phyloP scores from a whole-genome alignment of 2,329 filamentous ascomycete species.

The Colletotrichum sp. region DNA sequence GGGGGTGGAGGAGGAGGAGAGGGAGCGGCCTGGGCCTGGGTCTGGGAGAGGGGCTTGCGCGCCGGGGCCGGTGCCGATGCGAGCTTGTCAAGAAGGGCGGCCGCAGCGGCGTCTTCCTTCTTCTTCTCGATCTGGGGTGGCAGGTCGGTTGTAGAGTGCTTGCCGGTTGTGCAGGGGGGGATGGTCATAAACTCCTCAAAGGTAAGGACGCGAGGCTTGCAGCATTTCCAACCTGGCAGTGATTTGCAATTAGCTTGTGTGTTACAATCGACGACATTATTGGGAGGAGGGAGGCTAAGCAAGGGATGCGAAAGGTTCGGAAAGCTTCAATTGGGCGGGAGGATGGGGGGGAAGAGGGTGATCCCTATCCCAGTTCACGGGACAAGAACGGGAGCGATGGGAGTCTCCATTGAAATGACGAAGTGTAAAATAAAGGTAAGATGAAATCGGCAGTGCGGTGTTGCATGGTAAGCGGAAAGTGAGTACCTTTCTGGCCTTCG shows the following conservation, averaged over 20 bases:
- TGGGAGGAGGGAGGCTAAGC: neutral
- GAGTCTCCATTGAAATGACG: constrained; percentile 1
- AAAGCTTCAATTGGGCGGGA: neutral
- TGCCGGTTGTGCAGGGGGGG: constrained; percentile 89
- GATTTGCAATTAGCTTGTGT: constrained; percentile 17
- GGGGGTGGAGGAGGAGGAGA: constrained; percentile 65
- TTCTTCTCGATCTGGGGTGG: constrained; percentile 68
- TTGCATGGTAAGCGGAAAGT: neutral
- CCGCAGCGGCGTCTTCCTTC: constrained; percentile 29
- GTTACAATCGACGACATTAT: neutral
- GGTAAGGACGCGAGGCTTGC: constrained; percentile 93
- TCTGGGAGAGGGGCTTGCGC: constrained; percentile 41
- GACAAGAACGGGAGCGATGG: constrained; percentile 14
- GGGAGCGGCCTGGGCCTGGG: constrained; percentile 46
- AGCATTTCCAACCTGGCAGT: constrained; percentile 91
- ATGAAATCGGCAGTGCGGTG: neutral
- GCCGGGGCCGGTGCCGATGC: constrained; percentile 44
- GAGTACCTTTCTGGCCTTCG: constrained; percentile 93
- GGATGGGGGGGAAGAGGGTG: neutral
- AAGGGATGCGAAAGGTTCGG: neutral
- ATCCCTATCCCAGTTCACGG: neutral
- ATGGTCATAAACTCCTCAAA: constrained; percentile 98
- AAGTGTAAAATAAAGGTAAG: constrained; percentile 4
- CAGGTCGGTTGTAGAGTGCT: constrained; percentile 85
- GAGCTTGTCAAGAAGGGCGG: constrained; percentile 44